phyloP scores from a whole-genome alignment of 768 basidiomycete genomes.

The Phaeotremella skinneri region DNA sequence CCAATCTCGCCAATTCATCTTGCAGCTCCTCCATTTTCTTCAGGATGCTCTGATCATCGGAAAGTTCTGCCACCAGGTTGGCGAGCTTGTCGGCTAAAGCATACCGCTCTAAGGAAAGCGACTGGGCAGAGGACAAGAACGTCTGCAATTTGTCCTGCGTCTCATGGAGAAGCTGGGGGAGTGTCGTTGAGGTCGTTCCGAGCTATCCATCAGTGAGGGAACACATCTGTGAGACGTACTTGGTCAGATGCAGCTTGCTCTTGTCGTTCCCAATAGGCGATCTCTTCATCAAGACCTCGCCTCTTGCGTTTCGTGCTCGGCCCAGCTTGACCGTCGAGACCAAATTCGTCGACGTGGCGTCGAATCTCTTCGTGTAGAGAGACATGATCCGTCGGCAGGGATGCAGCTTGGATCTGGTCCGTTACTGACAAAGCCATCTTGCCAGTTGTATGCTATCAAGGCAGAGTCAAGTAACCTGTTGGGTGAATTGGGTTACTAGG shows the following conservation, averaged over 20 bases:
- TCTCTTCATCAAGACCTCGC: conserved; percentile 34
- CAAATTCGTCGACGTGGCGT: conserved; percentile 22
- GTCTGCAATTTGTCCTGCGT: conserved; percentile 57
- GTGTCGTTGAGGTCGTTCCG: conserved; percentile 15
- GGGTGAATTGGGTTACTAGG: too few species aligned
- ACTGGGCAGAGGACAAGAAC: conserved; percentile 65
- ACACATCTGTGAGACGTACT: conserved; percentile 13
- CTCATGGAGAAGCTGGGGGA: conserved; percentile 56
- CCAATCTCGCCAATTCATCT: conserved; percentile 69
- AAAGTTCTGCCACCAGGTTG: conserved; percentile 63
- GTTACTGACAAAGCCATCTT: background rate
- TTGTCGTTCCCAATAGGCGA: conserved; percentile 35
- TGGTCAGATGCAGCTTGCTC: conserved; percentile 24
- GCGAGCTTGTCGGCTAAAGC: conserved; percentile 73
- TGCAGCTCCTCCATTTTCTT: conserved; percentile 81
- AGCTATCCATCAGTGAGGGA: conserved; percentile 39
- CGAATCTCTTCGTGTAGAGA: conserved; percentile 7
- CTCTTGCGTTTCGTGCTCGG: conserved; percentile 13
- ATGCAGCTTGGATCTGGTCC: background rate
- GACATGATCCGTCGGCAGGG: background rate
- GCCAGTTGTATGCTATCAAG: background rate
- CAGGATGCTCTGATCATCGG: conserved; percentile 64
- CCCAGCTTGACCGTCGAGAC: conserved; percentile 21
- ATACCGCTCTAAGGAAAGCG: conserved; percentile 72
- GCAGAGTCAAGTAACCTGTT: too few species aligned